Evolutionary conservation across 2,329 filamentous ascomycete genomes (phyloP), one percentile per base, ranked within the genome.

Genomic region (Trichothecium roseum): DNA sequence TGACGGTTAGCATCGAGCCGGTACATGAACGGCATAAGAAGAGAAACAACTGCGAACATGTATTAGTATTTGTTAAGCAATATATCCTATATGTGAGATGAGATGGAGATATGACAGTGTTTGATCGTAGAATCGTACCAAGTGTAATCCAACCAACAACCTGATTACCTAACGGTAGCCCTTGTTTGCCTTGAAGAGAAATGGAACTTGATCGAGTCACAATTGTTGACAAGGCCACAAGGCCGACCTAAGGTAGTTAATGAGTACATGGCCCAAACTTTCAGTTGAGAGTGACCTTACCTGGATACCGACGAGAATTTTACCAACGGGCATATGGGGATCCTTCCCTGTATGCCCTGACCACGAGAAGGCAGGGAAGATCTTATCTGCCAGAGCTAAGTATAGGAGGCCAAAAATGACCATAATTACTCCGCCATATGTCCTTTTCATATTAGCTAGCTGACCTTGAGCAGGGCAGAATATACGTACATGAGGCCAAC

Each of bases 191-290:
- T 56, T 94, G 85, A 8, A 98, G 59, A 16, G 87, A 93, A 37
- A 81, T 60, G n/a, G 81, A 77, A 52, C 85, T 95, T 2, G 85
- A 93, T 31, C 80, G 74, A 7, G 91, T 98, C 15, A 96, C 84
- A 36, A 89, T 53, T 66, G 94, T 85, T 8, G 89, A 74, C 35
- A 96, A 68, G 7, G 84, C 54, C 29, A 93, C 73, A 35, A 96
- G 69, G 1, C 89, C 89, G 38, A 87, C 60, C 69, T 81, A 49
- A 28, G 18, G 16, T 15, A 17, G 6, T 14, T 32, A 16, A 38
- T 50, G 24, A 52, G 40, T 28, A 6, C 24, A 10, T n/a, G 15
- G 14, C 10, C 12, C 27, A 35, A 28, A 12, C 28, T 10, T 22
- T 8, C 8, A 13, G 9, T 33, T 14, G 35, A 8, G 30, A 29